Evolutionary conservation across 305 asterid genomes (phyloP).

Genomic region (Stenogyne calaminthoides): DNA sequence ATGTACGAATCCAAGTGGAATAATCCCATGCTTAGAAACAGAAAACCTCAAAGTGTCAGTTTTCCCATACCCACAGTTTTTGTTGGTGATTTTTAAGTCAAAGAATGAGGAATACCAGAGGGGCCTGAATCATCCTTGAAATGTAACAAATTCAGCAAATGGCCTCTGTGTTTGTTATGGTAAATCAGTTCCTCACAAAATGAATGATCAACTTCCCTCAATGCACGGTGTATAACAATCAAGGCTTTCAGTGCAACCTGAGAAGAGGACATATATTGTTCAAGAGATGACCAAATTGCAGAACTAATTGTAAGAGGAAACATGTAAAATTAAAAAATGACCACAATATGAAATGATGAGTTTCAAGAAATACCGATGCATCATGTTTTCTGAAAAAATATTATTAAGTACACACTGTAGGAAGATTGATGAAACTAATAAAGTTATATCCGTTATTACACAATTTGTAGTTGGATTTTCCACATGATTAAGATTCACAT

Average conservation of each 20-base stretch:
- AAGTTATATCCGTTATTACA: not conserved
- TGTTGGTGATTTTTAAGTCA: constrained; percentile 19
- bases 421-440: not conserved
- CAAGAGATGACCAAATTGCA: constrained; percentile 1
- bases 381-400: not conserved
- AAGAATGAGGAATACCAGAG: constrained; percentile 45
- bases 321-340: not conserved
- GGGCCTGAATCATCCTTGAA: constrained; percentile 82
- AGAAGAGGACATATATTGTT: constrained; percentile 9
- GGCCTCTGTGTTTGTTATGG: constrained; percentile 56
- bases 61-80: constrained; percentile 2
- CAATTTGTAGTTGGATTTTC: not conserved
- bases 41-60: constrained; percentile 32
- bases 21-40: constrained; percentile 71
- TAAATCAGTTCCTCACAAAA: constrained; percentile 65
- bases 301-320: not conserved
- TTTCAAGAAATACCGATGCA: not conserved
- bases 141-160: constrained; percentile 58
- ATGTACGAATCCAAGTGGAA: constrained; percentile 77
- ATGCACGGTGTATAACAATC: constrained; percentile 80
- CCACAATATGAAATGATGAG: not conserved
- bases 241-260: constrained; percentile 86
- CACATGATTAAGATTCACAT: constrained; percentile 1
- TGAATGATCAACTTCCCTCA: constrained; percentile 83
- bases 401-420: not conserved